These are phyloP conservation scores for Omphalea diandra DNA, from an alignment of 441 rosid species.

Conservation along the genomic window DNA sequence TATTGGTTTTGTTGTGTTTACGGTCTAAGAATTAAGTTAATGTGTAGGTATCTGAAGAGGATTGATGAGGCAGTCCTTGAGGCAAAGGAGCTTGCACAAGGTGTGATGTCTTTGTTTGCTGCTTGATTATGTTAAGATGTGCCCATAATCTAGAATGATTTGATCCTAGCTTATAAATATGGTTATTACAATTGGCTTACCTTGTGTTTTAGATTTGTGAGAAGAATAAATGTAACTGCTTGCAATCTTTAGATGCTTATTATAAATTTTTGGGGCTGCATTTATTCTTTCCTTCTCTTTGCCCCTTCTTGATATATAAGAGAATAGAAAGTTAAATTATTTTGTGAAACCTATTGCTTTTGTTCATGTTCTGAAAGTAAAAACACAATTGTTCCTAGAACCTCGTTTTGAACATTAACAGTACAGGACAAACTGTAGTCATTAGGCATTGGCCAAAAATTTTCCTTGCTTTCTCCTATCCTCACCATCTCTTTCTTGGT, in stretches of 20 bases:
- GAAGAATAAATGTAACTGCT: neutral
- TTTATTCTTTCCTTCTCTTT: neutral
- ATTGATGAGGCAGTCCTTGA: slow-evolving; percentile 70
- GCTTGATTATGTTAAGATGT: neutral
- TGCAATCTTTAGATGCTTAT: neutral
- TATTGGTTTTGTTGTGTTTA: neutral
- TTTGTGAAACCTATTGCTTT: neutral
- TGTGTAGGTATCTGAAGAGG: slow-evolving; percentile 68
- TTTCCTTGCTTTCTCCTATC: neutral
- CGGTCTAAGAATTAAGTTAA: neutral
- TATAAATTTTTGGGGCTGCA: neutral
- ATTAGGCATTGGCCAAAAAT: neutral
- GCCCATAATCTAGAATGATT: neutral
- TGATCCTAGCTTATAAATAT: neutral
- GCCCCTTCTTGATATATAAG: neutral
- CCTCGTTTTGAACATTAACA: neutral
- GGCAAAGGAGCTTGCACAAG: slow-evolving; percentile 65
- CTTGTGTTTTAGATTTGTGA: neutral
- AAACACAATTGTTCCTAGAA: neutral
- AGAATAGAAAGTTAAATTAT: neutral
- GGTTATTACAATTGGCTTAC: neutral
- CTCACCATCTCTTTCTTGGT: slow-evolving; percentile 3
- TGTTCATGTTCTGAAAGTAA: neutral
- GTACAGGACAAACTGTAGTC: neutral
- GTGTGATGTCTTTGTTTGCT: slow-evolving; percentile 29